Evolutionary conservation across 768 basidiomycete genomes (phyloP).

Genomic region (Boletus patriciae): DNA sequence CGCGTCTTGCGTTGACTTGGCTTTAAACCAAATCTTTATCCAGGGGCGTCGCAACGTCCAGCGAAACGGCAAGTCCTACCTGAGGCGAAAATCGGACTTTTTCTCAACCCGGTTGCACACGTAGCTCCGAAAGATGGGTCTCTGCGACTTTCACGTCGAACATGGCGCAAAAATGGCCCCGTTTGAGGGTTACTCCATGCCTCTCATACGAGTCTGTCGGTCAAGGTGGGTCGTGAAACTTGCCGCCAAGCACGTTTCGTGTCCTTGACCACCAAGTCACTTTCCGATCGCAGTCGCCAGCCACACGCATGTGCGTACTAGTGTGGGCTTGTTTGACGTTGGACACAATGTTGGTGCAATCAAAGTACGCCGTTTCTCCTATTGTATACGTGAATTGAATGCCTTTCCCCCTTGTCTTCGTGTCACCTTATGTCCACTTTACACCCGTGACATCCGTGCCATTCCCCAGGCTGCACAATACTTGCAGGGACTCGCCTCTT

Average conservation of each 20-base stretch:
- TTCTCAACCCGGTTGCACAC: too few species aligned
- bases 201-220: conserved; percentile 83
- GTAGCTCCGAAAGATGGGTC: too few species aligned
- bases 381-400: too few species aligned
- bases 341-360: conserved; percentile 99
- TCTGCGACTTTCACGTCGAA: too few species aligned
- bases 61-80: conserved; percentile 16
- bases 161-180: conserved; percentile 90
- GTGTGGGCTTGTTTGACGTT: conserved; percentile 91
- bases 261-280: too few species aligned
- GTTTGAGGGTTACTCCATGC: conserved; percentile 96
- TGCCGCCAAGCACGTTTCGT: conserved; percentile 3
- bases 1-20: too few species aligned
- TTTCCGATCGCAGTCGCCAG: conserved; percentile 62
- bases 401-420: background rate
- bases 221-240: too few species aligned
- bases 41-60: conserved; percentile 21
- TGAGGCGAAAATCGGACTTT: background rate
- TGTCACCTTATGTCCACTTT: background rate
- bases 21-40: background rate
- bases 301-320: conserved; percentile 83
- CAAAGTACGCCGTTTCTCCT: too few species aligned
- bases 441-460: background rate
- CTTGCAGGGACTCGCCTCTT: conserved; percentile 73
- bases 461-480: conserved; percentile 62